Evolutionary conservation across 345 rosid species (phyloP).

Genomic region (Salix koriyanagi): DNA sequence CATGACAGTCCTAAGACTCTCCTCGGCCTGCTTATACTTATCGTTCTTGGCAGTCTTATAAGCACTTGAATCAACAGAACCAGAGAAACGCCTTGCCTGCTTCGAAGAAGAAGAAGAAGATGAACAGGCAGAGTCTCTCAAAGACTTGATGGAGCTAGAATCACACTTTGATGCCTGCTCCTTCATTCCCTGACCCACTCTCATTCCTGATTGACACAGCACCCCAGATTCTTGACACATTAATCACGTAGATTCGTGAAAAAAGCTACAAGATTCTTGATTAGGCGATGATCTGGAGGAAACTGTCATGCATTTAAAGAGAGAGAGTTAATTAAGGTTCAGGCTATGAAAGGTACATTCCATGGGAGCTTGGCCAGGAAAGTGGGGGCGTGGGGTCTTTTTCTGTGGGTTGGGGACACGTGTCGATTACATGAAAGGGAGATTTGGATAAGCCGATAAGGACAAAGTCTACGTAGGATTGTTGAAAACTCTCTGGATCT

Average conservation of each 20-base stretch:
- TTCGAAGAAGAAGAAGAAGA: constrained; percentile 35
- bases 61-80: constrained; percentile 37
- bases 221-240: not conserved
- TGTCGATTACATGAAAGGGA: not conserved
- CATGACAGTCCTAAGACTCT: constrained; percentile 70
- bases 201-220: constrained; percentile 32
- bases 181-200: constrained; percentile 38
- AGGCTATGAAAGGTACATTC: not conserved
- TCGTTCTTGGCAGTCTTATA: constrained; percentile 35
- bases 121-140: constrained; percentile 28
- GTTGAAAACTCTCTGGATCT: too few species aligned
- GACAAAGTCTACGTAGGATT: not conserved
- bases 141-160: constrained; percentile 30
- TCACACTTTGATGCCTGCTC: constrained; percentile 50
- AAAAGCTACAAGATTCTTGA: too few species aligned
- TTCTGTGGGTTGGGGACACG: constrained; percentile 3
- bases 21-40: constrained; percentile 51
- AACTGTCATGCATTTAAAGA: too few species aligned
- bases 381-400: too few species aligned
- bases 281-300: too few species aligned
- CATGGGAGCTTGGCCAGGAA: not conserved
- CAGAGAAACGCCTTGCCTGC: constrained; percentile 42
- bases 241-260: not conserved
- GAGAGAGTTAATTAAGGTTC: too few species aligned
- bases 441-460: not conserved